These are phyloP conservation scores for Noccaea caerulescens DNA, from an alignment of 345 rosid species.

Conservation along the genomic window DNA sequence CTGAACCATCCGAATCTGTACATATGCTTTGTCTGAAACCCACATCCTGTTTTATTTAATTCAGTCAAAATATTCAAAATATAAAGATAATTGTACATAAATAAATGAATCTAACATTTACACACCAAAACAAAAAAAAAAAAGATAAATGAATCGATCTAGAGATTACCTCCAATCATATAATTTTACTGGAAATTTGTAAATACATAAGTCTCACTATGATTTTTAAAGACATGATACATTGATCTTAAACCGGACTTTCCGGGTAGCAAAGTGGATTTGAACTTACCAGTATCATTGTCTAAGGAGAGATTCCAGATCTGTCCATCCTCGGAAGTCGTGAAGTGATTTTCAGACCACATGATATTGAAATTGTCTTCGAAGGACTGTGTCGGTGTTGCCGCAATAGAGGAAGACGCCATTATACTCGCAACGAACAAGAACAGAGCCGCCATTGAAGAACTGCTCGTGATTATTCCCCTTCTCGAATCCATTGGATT, in stretches of 20 bases:
- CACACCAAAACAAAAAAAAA: neutral
- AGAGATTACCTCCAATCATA: constrained; percentile 17
- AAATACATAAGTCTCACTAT: neutral
- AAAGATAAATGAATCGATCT: neutral
- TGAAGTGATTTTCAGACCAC: constrained; percentile 95
- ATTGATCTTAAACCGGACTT: constrained; percentile 10
- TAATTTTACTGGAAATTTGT: neutral
- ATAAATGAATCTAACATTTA: no score
- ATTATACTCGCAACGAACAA: constrained; percentile 47
- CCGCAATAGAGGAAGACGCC: constrained; percentile 45
- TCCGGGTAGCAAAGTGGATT: neutral
- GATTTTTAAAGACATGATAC: neutral
- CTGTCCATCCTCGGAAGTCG: constrained; percentile 90
- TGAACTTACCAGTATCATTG: constrained; percentile 77
- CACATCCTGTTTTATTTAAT: constrained; percentile 66
- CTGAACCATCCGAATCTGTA: constrained; percentile 98
- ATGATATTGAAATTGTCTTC: constrained; percentile 89
- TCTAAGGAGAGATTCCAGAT: constrained; percentile 94
- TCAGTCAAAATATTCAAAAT: constrained; percentile 9
- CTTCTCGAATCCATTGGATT: constrained; percentile 32
- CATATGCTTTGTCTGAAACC: constrained; percentile 88
- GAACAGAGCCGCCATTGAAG: constrained; percentile 47
- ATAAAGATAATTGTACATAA: neutral
- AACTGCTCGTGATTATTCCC: constrained; percentile 20
- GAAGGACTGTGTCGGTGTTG: constrained; percentile 58